A percentile compares a stretch with the other conserved stretches of the same genome.
Evolutionary conservation across 768 basidiomycete genomes (phyloP).

Genomic region (Butyriboletus loyo): DNA sequence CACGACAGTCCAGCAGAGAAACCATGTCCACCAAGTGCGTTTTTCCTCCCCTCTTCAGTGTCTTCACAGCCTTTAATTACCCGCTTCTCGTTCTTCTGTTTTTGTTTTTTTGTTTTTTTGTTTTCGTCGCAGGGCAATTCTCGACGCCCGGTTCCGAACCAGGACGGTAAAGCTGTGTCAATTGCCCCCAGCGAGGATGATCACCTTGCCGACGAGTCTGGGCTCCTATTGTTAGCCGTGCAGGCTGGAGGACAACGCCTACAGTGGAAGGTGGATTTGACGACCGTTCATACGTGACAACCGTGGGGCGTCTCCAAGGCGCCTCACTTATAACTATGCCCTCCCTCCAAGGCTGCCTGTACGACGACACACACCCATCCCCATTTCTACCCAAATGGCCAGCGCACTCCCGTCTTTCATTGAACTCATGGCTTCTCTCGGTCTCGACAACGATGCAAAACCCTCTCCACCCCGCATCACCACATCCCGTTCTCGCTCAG

Average conservation of each 20-base stretch:
- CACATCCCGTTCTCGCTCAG: constrained; percentile 32
- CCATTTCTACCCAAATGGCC: constrained; percentile 49
- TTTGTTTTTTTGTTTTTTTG: neutral
- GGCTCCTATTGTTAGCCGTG: constrained; percentile 41
- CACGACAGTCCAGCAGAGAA: constrained; percentile 3
- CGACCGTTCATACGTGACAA: constrained; percentile 35
- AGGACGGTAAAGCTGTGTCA: constrained; percentile 19
- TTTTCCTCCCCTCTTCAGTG: neutral
- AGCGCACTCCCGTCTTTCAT: constrained; percentile 78
- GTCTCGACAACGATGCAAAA: constrained; percentile 53
- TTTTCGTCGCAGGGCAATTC: neutral
- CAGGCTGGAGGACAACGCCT: constrained; percentile 23
- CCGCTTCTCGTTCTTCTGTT: neutral
- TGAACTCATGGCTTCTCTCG: constrained; percentile 82
- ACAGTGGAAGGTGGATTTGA: constrained; percentile 26
- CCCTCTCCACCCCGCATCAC: constrained; percentile 29
- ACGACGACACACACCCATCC: constrained; percentile 19
- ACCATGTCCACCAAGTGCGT: neutral
- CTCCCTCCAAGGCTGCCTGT: constrained; percentile 15
- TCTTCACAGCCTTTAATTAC: constrained; percentile 1
- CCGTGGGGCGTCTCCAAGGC: constrained; percentile 38
- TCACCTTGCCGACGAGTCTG: constrained; percentile 66
- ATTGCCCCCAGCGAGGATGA: constrained; percentile 15
- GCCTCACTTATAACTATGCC: constrained; percentile 29
- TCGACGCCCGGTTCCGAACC: constrained; percentile 16